Percentiles rank a stretch among this genome's conserved stretches.
These are phyloP conservation scores for Secale cereale DNA, from an alignment of 176 grass and related monocot species.

Conservation along the genomic window DNA sequence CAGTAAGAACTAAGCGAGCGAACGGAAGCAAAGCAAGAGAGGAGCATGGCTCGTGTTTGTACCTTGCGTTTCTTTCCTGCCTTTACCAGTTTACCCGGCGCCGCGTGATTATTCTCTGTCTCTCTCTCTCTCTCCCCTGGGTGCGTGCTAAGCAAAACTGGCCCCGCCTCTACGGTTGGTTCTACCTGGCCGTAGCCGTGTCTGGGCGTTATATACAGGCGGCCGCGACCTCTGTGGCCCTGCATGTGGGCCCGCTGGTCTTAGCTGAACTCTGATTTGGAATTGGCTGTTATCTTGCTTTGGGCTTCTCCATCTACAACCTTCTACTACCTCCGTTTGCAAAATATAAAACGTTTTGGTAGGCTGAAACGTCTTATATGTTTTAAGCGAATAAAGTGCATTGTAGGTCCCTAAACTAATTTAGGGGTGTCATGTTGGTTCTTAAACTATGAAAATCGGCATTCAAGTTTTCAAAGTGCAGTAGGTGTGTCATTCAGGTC, in stretches of 20 bases:
- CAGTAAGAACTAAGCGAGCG: background rate
- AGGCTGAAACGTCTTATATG: no score
- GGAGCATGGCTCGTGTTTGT: conserved; percentile 5
- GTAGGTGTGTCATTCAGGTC: no score
- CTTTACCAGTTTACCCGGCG: conserved; percentile 2
- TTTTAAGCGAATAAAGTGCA: no score
- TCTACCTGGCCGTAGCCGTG: conserved; percentile 10
- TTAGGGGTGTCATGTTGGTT: no score
- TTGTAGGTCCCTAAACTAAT: no score
- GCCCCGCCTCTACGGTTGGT: background rate
- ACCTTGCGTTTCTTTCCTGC: background rate
- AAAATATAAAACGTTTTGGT: no score
- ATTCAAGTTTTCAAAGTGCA: no score
- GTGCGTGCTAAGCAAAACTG: background rate
- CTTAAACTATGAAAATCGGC: no score
- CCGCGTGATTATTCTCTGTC: background rate
- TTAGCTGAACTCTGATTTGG: background rate
- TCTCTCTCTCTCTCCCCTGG: no score
- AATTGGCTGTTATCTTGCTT: background rate
- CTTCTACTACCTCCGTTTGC: no score
- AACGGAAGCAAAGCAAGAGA: background rate
- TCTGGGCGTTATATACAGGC: conserved; percentile 8
- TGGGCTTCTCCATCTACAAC: no score
- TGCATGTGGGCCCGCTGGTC: background rate
- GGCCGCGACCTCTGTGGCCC: background rate